phyloP scores from a whole-genome alignment of 2,329 filamentous ascomycete genomes.

The Periconia sp. region DNA sequence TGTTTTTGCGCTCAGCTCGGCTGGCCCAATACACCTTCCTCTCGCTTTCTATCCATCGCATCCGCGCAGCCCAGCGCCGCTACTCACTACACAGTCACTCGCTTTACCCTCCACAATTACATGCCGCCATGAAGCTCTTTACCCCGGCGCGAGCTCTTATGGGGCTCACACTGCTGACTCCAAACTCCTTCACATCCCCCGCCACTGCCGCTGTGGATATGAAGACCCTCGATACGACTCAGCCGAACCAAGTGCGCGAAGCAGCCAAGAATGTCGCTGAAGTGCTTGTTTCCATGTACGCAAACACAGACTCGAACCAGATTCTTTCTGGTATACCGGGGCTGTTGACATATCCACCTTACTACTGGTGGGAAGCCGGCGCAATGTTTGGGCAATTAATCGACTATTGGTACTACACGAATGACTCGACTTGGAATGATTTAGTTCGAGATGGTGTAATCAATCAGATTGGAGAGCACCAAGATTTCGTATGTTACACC shows the following conservation, averaged over 20 bases:
- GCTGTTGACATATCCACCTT: constrained; percentile 54
- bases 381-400: constrained; percentile 73
- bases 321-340: constrained; percentile 23
- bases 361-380: constrained; percentile 74
- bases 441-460: constrained; percentile 59
- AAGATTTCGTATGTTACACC: constrained; percentile 21
- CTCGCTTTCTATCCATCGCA: too few relatives aligned
- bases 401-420: constrained; percentile 84
- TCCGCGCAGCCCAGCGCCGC: too few relatives aligned
- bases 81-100: too few relatives aligned
- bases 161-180: constrained; percentile 14
- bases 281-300: constrained; percentile 59
- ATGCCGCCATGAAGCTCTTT: constrained; percentile 22
- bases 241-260: constrained; percentile 50
- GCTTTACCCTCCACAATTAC: too few relatives aligned
- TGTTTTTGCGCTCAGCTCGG: too few relatives aligned
- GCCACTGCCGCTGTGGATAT: constrained; percentile 17
- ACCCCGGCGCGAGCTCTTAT: constrained; percentile 9
- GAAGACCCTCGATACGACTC: constrained; percentile 23
- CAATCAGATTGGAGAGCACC: constrained; percentile 24
- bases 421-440: constrained; percentile 73
- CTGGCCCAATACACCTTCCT: too few relatives aligned
- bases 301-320: constrained; percentile 53
- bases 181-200: constrained; percentile 11
- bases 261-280: constrained; percentile 51